These are phyloP conservation scores for Fusarium tanahbumbuense DNA, from an alignment of 2,329 filamentous ascomycete genomes.

Conservation along the genomic window DNA sequence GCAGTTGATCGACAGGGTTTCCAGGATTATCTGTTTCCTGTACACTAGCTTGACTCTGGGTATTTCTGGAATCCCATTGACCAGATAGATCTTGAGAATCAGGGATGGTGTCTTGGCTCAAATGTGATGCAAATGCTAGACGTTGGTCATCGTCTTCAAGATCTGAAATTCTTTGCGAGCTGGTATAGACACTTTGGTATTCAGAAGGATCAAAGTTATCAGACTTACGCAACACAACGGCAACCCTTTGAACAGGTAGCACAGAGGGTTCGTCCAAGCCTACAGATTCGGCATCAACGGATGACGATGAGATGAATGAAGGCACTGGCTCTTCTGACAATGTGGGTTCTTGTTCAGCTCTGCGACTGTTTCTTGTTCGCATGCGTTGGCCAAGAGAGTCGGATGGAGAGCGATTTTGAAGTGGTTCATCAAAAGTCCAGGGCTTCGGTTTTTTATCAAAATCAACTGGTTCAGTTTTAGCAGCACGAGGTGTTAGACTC, in stretches of 20 bases:
- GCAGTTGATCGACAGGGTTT: neutral
- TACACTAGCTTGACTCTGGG: slow-evolving; percentile 7
- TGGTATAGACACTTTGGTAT: slow-evolving; percentile 51
- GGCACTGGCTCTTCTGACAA: slow-evolving; percentile 48
- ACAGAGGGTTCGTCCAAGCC: slow-evolving; percentile 17
- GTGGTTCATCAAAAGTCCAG: slow-evolving; percentile 27
- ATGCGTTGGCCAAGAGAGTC: slow-evolving; percentile 26
- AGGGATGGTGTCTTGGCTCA: slow-evolving; percentile 55
- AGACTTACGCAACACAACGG: slow-evolving; percentile 49
- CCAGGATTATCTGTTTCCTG: slow-evolving; percentile 3
- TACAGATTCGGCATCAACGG: slow-evolving; percentile 38
- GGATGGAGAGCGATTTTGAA: slow-evolving; percentile 22
- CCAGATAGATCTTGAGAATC: slow-evolving; percentile 58
- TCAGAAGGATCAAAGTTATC: slow-evolving; percentile 51
- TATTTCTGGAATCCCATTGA: slow-evolving; percentile 34
- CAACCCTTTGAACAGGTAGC: slow-evolving; percentile 33
- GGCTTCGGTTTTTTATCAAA: slow-evolving; percentile 39
- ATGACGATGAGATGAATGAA: slow-evolving; percentile 47
- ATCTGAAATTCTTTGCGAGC: slow-evolving; percentile 47
- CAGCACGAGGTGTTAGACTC: slow-evolving; percentile 6
- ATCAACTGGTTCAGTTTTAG: slow-evolving; percentile 1
- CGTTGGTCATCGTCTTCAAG: slow-evolving; percentile 52
- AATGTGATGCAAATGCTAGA: slow-evolving; percentile 46
- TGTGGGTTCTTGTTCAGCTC: slow-evolving; percentile 37
- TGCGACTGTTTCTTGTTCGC: slow-evolving; percentile 39